Evolutionary conservation across 176 grass and related monocot genomes (phyloP), one percentile per base, ranked within the genome.

Genomic region (Bonia amplexicaulis): DNA sequence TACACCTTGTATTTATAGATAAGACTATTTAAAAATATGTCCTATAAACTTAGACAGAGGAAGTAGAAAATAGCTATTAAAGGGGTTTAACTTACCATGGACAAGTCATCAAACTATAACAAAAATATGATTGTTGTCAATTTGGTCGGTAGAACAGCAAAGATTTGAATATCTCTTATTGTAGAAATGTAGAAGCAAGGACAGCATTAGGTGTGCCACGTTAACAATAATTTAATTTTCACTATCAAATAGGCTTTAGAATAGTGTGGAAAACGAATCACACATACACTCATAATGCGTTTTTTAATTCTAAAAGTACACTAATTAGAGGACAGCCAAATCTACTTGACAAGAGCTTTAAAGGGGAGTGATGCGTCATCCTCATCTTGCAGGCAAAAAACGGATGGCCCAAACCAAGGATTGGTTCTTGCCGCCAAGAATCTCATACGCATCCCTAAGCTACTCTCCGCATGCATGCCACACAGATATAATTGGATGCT

Each of bases 391-490:
- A 72, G 84, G 69, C 14, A n/a, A 40, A 47, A 60, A 39, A 52
- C 15, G 7, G 80, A 48, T 76, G 88, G 63, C 49, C 83, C 80
- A 71, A 80, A 60, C 60, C 12, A 84, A 60, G 80, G 52, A 90
- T 75, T 84, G 51, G 69, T 66, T 62, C 80, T 52, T 90, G 29
- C 81, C 80, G 69, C 89, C 74, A 90, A 87, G 80, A 90, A 87
- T 90, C 89, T 90, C 85, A 90, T 80, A 90, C 80, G 51, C 89
- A 90, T 90, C 80, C 89, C 80, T 69, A 90, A 65, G 85, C 74
- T 83, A 75, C 67, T 31, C 44, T 3, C 67, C 47, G 57, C 82
- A 83, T 83, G 80, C 74, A 83, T 84, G 75, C 51, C 74, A 74
- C 40, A 33, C 42, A 74, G 66, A 73, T 69, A 90, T 76, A 87